Base-by-base conservation (phyloP, 768 basidiomycete genomes). In the Boletus rufocinnamomeus region DNA sequence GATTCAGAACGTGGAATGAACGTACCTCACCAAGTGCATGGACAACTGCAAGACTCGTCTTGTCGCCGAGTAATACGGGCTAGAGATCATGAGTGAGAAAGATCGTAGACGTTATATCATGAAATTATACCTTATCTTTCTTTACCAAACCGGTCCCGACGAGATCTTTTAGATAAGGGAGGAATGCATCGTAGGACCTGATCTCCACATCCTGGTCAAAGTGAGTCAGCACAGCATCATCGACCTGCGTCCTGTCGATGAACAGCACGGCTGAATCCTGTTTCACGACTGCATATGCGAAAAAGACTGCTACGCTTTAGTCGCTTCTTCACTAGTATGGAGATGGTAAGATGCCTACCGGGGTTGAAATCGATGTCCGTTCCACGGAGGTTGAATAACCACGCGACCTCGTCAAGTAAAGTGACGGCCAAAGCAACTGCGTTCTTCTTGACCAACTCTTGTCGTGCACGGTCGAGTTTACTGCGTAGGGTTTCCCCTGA, bases 331-430 rank as follows among this genome's bases (percentile, higher is more conserved):
- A 43, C 38, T 3, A 4, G 34, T 3, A 28, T 32, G 6, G 30
- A 43, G n/a, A 37, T 6, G 2, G 19, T 10, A 11, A 46, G 34
- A 38, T 35, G 38, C 64, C 34, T 61, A 80, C 85, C 85, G 4
- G 88, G 88, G 60, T 97, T 98, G 75, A 82, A 98, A 35, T 87
- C 86, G 66, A 98, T 95, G 69, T 98, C 96, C 3, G 86, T 83
- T 1, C 95, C 95, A 60, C 96, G 87, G 34, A 99, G 78, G 72
- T 98, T 95, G 76, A 93, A 91, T 40, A 95, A 69, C 94, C 94
- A 98, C 0, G 93, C 94, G 50, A 96, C 85, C 71, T 98, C 96
- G 71, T 98, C 96, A 23, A 98, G 82, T 80, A 89, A 86, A n/a
- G 82, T 88, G 5, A 98, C 82, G 1, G 96, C 86, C 43, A 91